Evolutionary conservation across 306 rosid species (phyloP), one percentile per base, ranked within the genome.

Genomic region (Hippophae gyantsensis): DNA sequence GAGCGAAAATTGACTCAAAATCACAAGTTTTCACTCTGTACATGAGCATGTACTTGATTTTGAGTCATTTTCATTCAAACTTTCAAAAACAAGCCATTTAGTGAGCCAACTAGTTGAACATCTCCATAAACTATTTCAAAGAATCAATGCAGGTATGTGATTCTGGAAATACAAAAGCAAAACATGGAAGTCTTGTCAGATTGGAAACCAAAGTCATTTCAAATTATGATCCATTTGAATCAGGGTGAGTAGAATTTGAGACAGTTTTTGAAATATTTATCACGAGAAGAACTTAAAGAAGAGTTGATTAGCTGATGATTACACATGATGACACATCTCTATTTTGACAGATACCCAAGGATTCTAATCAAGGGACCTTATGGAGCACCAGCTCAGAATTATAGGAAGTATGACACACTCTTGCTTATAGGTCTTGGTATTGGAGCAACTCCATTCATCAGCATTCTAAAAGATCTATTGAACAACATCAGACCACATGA

Each of bases 361-460:
- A 90, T 87, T 61, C 56, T 78, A 27, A 69, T 90, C 62, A 87
- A 90, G 73, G 98, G 98, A 65, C 95, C 98, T 10, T 90, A 77
- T 53, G 96, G 98, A 74, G 98, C 98, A 55, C 98, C 98, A 13
- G 90, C 98, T 58, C 98, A 90, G 65, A 74, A 67, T 55, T 90
- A 85, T 69, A 78, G 66, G 46, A 75, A 85, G 73, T 90, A 72
- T 65, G 96, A 90, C 72, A 86, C 83, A 61, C 90, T 90, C 60
- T 68, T 87, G 72, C 96, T 87, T 43, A 56, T 90, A 41, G 98
- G 98, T 43, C 84, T 87, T 8, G 98, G 98, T 53, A 90, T 87
- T 10, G 98, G 98, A 7, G 98, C 98, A 25, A 90, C 98, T 10
- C 98, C 98, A 40, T 83, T 87, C 89, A 75, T 90, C 74, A 90